Conservation (phyloP, 2,329 filamentous ascomycete genomes). For the Epichloe uncinata region DNA sequence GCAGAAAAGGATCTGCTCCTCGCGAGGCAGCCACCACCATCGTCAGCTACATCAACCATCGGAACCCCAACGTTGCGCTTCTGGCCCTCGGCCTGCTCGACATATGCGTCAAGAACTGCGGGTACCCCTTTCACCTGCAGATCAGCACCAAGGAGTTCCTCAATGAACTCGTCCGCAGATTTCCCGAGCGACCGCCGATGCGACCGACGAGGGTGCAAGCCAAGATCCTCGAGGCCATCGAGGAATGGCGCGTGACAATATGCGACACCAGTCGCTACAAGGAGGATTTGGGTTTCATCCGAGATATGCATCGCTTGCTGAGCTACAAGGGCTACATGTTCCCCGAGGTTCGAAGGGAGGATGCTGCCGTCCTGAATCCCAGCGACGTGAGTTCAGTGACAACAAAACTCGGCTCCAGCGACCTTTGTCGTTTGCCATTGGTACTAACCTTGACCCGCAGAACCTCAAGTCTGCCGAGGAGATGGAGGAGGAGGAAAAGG, state of each 20-base stretch:
- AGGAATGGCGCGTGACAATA: slow-evolving; percentile 97
- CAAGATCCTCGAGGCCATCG: slow-evolving; percentile 89
- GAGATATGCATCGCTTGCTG: slow-evolving; percentile 92
- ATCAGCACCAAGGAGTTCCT: slow-evolving; percentile 98
- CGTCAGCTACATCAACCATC: slow-evolving; percentile 89
- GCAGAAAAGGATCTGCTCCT: slow-evolving; percentile 90
- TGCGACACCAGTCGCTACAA: slow-evolving; percentile 97
- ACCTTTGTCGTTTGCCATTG: slow-evolving; percentile 14
- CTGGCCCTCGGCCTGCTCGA: slow-evolving; percentile 86
- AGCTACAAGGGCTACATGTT: slow-evolving; percentile 97
- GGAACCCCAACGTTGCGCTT: slow-evolving; percentile 88
- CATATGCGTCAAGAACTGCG: slow-evolving; percentile 99
- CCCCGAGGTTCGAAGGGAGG: slow-evolving; percentile 80
- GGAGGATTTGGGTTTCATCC: slow-evolving; percentile 88
- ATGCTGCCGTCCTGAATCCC: slow-evolving; percentile 91
- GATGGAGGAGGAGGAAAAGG: slow-evolving; percentile 94
- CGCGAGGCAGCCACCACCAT: slow-evolving; percentile 90
- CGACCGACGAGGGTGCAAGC: slow-evolving; percentile 77
- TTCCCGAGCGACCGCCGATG: slow-evolving; percentile 83
- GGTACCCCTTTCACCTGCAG: slow-evolving; percentile 96
- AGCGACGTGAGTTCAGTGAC: slow-evolving; percentile 62
- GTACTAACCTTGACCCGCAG: slow-evolving; percentile 28
- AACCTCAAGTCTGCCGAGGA: slow-evolving; percentile 93
- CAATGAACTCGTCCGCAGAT: slow-evolving; percentile 91
- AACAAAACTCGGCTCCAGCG: not conserved